Evolutionary conservation across 345 rosid species (phyloP), one percentile per base, ranked within the genome.

Genomic region (Arabis alpina): DNA sequence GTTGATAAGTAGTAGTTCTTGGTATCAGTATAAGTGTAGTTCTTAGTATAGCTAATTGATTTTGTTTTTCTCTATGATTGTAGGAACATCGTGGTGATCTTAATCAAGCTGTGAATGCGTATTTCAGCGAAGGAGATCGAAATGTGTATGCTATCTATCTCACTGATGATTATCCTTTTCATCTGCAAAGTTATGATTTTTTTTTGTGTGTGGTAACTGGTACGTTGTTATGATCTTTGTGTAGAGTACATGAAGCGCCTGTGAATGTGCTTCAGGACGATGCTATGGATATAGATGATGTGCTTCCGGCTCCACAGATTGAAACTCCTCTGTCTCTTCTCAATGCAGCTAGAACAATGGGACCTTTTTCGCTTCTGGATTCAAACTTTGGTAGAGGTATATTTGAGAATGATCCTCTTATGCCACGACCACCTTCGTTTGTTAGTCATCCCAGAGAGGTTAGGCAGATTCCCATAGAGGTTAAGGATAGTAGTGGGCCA

Each of bases 71-170:
- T 36, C 40, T 2, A 49, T 58, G 10, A 16, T 28, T 41, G 40
- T 80, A 95, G 99, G 98, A 90, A 73, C 91, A 95, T 71, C 80
- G 76, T 14, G 97, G 96, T 66, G 94, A 92, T 84, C 92, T 92
- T 64, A 92, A 95, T 84, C 89, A 88, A 70, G 97, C 99, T 57
- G 87, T 95, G 66, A 88, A 95, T 86, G 86, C 96, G 27, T 87
- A 87, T 83, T 95, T 92, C 82, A 77, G 70, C 10, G 96, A 87
- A 70, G 96, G 98, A 81, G 98, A 92, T 77, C 71, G 87, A 73
- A 87, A 69, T 80, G 77, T 6, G 90, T 88, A 39, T 52, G 87
- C 71, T 39, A 40, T 54, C 47, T 3, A 55, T 61, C 50, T 34
- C 53, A 42, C 45, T 52, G 24, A 39, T 70, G 48, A 30, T 15